A percentile compares a stretch with the other conserved stretches of the same genome.
Evolutionary conservation across 495 filamentous ascomycete genomes (phyloP).

Genomic region (Penicillium pulvis): DNA sequence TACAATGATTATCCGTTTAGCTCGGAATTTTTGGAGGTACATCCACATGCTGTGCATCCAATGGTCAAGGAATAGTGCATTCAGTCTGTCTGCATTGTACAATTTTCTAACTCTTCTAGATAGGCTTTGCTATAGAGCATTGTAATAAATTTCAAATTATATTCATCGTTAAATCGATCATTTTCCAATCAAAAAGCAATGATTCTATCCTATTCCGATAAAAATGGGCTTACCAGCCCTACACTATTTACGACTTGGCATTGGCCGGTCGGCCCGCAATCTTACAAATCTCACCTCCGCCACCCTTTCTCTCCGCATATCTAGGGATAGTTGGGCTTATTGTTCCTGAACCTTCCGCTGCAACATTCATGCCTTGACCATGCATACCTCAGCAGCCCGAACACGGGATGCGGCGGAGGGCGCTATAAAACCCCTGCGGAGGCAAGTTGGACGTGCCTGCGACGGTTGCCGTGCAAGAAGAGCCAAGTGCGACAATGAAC

Average conservation of each 20-base stretch:
- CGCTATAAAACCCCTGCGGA: conserved; percentile 5
- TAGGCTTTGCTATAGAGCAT: no score
- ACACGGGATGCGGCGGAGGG: not conserved
- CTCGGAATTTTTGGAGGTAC: conserved; percentile 9
- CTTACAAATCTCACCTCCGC: not conserved
- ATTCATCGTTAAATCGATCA: no score
- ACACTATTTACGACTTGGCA: not conserved
- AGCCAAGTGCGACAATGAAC: conserved; percentile 10
- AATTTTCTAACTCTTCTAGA: not conserved
- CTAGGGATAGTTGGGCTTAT: not conserved
- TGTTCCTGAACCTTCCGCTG: not conserved
- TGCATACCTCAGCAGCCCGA: not conserved
- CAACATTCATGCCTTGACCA: not conserved
- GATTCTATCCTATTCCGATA: not conserved
- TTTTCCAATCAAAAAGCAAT: no score
- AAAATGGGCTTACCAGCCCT: not conserved
- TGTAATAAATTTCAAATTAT: no score
- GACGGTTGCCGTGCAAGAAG: conserved; percentile 9
- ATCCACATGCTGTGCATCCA: conserved; percentile 6
- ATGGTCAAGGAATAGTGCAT: not conserved
- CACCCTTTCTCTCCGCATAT: not conserved
- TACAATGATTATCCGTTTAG: conserved; percentile 59
- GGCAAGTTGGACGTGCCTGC: conserved; percentile 7
- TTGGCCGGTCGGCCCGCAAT: not conserved
- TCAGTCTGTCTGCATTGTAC: not conserved